Evolutionary conservation across 2,329 filamentous ascomycete species (phyloP), one percentile per base, ranked within the genome.

Genomic region (Colletotrichum sp.): DNA sequence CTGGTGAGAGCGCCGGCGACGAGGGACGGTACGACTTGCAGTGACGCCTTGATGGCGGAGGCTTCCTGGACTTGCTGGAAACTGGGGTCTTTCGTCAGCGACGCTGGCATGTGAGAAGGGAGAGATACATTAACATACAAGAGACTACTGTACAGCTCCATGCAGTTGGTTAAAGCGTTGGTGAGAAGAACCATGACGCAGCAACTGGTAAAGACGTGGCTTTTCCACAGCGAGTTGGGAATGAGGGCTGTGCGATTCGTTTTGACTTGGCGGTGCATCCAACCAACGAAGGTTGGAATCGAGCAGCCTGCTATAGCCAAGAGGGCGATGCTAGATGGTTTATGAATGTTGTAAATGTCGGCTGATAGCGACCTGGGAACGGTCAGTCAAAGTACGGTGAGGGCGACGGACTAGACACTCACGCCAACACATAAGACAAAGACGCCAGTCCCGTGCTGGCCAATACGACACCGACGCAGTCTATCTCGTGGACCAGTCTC

Each of bases 181-280:
- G 84, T 82, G 4, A 89, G 80, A 9, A 87, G 80, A 0, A 89
- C 84, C 8, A 83, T 85, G 12, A 89, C 70, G 77, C 90, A 92
- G 16, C 90, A 86, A 5, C 83, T 84, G 0, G 88, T 88, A 78
- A 92, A 92, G 8, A 86, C 81, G 0, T 81, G 80, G 52, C 91
- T 90, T 15, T 82, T 85, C 91, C 90, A 92, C 0, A 92, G 81
- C 0, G 86, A 87, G 78, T 92, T 92, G 0, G 90, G 90, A 26
- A 92, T 91, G 10, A 75, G 52, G 1, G 72, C 60, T 5, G 63
- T 60, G 6, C 36, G n/a, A n/a, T 44, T 34, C 5, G 8, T 34
- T 8, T 44, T 71, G 16, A 34, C 68, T 15, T 49, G 72, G 49
- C 36, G 39, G n/a, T 65, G 60, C 72, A 75, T 71, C 72, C 72